Conservation (phyloP, 495 filamentous ascomycete species). For the Penicillium robsamsonii region DNA sequence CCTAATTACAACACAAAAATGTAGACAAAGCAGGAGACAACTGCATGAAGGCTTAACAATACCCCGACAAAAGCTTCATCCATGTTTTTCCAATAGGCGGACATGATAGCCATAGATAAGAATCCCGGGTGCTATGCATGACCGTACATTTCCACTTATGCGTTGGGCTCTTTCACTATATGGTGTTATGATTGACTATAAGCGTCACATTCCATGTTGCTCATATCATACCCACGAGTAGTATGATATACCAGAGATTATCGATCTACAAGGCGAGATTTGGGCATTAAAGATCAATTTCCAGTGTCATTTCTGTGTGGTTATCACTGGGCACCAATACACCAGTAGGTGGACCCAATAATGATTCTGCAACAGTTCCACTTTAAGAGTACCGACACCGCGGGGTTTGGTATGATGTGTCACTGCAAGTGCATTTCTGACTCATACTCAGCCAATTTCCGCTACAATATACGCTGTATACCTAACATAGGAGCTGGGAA, state of each 20-base stretch:
- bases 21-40: not conserved
- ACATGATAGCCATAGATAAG: not conserved
- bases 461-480: not conserved
- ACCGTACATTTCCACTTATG: not conserved
- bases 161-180: not conserved
- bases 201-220: not conserved
- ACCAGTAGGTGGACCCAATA: conserved; percentile 3
- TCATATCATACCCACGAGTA: not conserved
- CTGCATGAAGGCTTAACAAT: not conserved
- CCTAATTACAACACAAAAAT: not conserved
- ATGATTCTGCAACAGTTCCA: not conserved
- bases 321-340: conserved; percentile 1
- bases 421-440: not conserved
- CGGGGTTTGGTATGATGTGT: conserved; percentile 4
- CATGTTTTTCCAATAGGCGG: not conserved
- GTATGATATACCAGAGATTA: not conserved
- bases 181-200: not conserved
- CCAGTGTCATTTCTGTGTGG: not conserved
- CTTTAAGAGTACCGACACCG: not conserved
- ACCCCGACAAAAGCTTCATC: not conserved
- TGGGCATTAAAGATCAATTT: not conserved
- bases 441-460: conserved; percentile 25
- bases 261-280: not conserved
- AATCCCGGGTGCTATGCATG: not conserved
- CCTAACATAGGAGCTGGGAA: not conserved